Evolutionary conservation across 2,329 filamentous ascomycete genomes (phyloP).

Genomic region (Pezicula neosporulosa): DNA sequence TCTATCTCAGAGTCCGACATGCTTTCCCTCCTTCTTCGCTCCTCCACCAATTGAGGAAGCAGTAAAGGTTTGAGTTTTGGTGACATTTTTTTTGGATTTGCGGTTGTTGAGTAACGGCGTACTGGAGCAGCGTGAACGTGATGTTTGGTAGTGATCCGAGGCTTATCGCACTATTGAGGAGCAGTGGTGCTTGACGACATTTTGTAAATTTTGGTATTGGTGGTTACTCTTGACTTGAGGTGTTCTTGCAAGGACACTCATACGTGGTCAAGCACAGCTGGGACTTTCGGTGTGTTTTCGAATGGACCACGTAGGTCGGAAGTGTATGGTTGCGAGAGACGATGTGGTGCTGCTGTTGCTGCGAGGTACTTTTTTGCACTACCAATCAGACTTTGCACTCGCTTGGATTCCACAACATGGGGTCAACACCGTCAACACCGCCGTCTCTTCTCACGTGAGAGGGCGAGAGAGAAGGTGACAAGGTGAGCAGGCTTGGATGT

Average conservation of each 20-base stretch:
- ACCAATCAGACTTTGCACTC: conserved; percentile 20
- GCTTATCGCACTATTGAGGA: conserved; percentile 15
- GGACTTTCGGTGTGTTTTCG: conserved; percentile 14
- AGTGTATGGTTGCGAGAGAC: conserved; percentile 11
- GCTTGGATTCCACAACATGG: neutral
- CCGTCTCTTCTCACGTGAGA: no score
- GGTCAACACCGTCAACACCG: no score
- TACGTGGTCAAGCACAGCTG: conserved; percentile 26
- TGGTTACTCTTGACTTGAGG: conserved; percentile 10
- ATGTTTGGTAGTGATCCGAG: conserved; percentile 4
- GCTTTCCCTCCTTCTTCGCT: conserved; percentile 41
- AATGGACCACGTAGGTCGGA: conserved; percentile 25
- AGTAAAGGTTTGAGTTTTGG: conserved; percentile 49
- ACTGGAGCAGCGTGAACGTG: neutral
- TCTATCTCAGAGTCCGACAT: conserved; percentile 26
- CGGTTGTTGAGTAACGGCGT: neutral
- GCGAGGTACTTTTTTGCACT: conserved; percentile 13
- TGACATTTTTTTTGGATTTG: conserved; percentile 20
- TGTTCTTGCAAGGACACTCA: conserved; percentile 12
- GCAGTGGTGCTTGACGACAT: conserved; percentile 17
- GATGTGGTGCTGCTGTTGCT: conserved; percentile 13
- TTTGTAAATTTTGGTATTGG: conserved; percentile 10
- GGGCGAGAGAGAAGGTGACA: no score
- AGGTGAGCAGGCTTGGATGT: no score
- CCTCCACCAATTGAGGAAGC: conserved; percentile 50